phyloP scores from a whole-genome alignment of 805 yeast genomes.

The Debaryomyces maramus region DNA sequence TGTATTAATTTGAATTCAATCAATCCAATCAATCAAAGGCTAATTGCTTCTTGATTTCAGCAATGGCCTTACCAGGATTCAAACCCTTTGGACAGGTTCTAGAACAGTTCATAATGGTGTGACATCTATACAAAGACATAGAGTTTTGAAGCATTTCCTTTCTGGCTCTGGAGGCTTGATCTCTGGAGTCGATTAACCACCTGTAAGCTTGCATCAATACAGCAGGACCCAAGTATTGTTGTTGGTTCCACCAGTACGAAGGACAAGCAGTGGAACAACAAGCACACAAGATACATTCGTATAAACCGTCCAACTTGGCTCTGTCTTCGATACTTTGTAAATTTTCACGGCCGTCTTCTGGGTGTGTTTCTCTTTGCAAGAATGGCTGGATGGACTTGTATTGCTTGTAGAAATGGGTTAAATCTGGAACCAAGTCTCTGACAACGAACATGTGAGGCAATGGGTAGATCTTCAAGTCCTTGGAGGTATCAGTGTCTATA shows the following conservation, averaged over 20 bases:
- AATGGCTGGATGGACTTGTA: constrained; percentile 97
- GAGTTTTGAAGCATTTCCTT: constrained; percentile 91
- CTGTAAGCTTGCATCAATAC: constrained; percentile 98
- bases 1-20: constrained; percentile 1
- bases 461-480: constrained; percentile 88
- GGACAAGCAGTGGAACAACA: constrained; percentile 99
- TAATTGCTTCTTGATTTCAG: constrained; percentile 92
- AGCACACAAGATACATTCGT: constrained; percentile 97
- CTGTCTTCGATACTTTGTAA: constrained; percentile 90
- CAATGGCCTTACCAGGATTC: constrained; percentile 97
- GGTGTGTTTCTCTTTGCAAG: constrained; percentile 76
- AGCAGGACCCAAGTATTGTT: constrained; percentile 97
- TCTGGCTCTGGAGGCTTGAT: constrained; percentile 80
- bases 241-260: constrained; percentile 99
- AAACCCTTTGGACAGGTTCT: constrained; percentile 98
- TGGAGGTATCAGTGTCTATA: constrained; percentile 75
- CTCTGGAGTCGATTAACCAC: constrained; percentile 98
- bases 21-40: constrained; percentile 74
- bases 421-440: constrained; percentile 95
- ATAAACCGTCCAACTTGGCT: constrained; percentile 92
- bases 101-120: constrained; percentile 98
- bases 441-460: constrained; percentile 98
- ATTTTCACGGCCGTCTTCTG: constrained; percentile 90
- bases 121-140: constrained; percentile 98
- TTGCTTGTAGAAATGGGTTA: constrained; percentile 97